Conservation (phyloP, 1,139 yeast genomes). For the Geotrichum fermentans region DNA sequence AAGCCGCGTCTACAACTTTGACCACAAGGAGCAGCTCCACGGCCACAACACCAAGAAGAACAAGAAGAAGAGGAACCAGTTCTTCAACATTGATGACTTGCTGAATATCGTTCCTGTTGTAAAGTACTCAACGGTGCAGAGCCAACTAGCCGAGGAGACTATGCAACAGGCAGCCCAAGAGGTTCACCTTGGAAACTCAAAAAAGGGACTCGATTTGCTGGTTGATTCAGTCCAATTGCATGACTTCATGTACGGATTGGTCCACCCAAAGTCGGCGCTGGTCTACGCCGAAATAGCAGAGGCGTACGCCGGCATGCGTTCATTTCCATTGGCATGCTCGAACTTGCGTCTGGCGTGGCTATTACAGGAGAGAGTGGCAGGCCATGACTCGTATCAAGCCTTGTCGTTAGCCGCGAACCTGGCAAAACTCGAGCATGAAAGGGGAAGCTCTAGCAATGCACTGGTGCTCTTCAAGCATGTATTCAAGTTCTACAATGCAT, state of each 20-base stretch:
- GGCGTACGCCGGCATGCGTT: not conserved
- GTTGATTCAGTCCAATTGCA: slow-evolving; percentile 65
- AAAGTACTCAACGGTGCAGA: slow-evolving; percentile 63
- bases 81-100: slow-evolving; percentile 49
- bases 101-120: slow-evolving; percentile 65
- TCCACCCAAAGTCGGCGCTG: slow-evolving; percentile 53
- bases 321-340: slow-evolving; percentile 54
- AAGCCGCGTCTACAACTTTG: slow-evolving; percentile 46
- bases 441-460: slow-evolving; percentile 57
- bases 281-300: not conserved
- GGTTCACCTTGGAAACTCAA: slow-evolving; percentile 32
- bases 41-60: slow-evolving; percentile 3
- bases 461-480: slow-evolving; percentile 61
- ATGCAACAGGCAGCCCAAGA: slow-evolving; percentile 48
- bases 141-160: slow-evolving; percentile 70
- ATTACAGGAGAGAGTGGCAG: slow-evolving; percentile 73
- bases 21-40: too few species aligned
- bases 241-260: slow-evolving; percentile 78
- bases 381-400: slow-evolving; percentile 76
- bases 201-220: slow-evolving; percentile 44
- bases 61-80: not conserved
- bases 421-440: slow-evolving; percentile 64
- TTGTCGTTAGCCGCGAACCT: slow-evolving; percentile 68
- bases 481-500: slow-evolving; percentile 50
- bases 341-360: slow-evolving; percentile 66